Base-by-base conservation (phyloP, 2,329 filamentous ascomycete species). In the Ceratocystiopsis sp. region DNA sequence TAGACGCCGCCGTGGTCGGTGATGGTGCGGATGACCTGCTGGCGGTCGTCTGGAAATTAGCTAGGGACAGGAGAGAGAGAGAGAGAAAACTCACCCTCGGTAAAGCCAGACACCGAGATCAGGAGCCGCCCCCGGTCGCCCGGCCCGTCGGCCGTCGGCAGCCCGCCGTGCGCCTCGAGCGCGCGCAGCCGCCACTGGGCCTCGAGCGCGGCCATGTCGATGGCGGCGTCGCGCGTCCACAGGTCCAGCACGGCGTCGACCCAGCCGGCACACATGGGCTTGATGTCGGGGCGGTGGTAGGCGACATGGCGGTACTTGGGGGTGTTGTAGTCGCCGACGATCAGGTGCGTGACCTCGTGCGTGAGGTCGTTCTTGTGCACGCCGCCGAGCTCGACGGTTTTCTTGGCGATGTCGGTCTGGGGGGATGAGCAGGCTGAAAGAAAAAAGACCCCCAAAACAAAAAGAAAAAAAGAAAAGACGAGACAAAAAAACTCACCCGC, bases 301-400 rank as follows among this genome's bases (percentile, higher is more conserved):
- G 89, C 91, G 54, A 96, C 89, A 67, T 93, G 94, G 59, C 79
- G 81, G 62, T 98, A 98, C 61, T 98, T 98, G 41, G 82, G 76
- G 1, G 89, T 96, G 57, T 89, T 75, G 54, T 85, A 82, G 54
- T 83, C 79, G 58, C 87, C 91, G 48, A 94, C 84, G 49, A 98
- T 73, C 39, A 98, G 76, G 64, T 98, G 91, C 6, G 91, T 96
- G 40, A 93, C 85, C 59, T 95, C 85, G 45, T 83, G 84, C n/a
- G 87, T 96, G 38, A 98, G 75, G 59, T 98, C 87, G 59, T 86
- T 81, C 54, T 83, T 86, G 68, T 93, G 83, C 47, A 73, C 61
- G 41, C 87, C 91, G 50, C 91, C 91, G 67, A 98, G 85, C 56
- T 94, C 76, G 49, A 68, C 61, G 16, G 83, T 82, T 47, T 77